These are phyloP conservation scores for Zea mays DNA, from an alignment of 176 grass and related monocot species.

Conservation along the genomic window DNA sequence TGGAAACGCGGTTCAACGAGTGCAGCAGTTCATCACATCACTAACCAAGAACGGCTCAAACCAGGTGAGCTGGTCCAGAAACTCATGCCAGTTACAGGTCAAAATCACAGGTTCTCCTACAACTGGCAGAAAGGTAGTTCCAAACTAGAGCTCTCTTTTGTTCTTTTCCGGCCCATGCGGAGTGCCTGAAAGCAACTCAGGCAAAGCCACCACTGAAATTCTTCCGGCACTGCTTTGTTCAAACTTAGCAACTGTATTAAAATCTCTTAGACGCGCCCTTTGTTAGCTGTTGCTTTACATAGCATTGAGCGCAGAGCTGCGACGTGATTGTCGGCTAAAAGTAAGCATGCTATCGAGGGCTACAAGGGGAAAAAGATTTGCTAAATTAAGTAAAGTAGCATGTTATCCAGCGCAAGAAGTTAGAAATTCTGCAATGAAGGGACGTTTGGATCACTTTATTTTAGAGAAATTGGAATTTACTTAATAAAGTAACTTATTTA, in stretches of 20 bases:
- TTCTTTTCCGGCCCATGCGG: conserved; percentile 35
- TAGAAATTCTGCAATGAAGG: neutral
- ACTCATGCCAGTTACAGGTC: conserved; percentile 36
- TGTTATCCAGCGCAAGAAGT: neutral
- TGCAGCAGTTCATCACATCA: conserved; percentile 9
- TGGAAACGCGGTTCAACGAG: neutral
- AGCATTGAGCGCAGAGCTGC: neutral
- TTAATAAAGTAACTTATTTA: too few relatives aligned
- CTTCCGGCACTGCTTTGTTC: conserved; percentile 20
- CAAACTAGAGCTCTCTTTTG: conserved; percentile 23
- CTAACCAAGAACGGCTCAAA: conserved; percentile 28
- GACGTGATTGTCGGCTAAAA: neutral
- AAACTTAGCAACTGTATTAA: conserved; percentile 32
- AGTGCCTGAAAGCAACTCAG: conserved; percentile 37
- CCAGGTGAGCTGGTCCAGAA: conserved; percentile 41
- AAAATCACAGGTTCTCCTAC: conserved; percentile 38
- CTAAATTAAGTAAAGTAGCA: neutral
- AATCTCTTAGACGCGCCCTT: neutral
- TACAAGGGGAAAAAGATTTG: neutral
- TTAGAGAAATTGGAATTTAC: too few relatives aligned
- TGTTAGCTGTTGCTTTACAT: neutral
- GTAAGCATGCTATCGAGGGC: neutral
- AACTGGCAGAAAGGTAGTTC: conserved; percentile 32
- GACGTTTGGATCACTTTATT: too few relatives aligned
- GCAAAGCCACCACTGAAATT: conserved; percentile 7